Evolutionary conservation across 306 rosid species (phyloP).

Genomic region (Gleditsia sinensis): DNA sequence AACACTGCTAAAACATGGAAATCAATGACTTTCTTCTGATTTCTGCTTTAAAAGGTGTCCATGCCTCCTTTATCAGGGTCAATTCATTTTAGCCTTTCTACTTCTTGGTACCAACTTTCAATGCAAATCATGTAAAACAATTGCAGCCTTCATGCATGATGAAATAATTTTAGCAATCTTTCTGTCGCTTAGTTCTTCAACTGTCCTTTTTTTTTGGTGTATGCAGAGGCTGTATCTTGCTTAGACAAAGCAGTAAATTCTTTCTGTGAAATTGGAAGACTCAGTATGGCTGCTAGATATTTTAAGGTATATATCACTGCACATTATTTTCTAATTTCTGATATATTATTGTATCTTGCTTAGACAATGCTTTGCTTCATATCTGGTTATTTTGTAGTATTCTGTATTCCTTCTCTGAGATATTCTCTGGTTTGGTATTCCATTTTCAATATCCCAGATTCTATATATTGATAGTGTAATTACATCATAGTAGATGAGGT

Average conservation of each 20-base stretch:
- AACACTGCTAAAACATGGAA: not conserved
- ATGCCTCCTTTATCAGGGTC: conserved; percentile 2
- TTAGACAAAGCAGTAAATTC: conserved; percentile 75
- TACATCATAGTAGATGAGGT: not conserved
- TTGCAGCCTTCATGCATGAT: not conserved
- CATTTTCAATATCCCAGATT: not conserved
- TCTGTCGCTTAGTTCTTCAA: not conserved
- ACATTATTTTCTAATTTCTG: no score
- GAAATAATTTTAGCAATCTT: not conserved
- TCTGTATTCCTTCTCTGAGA: conserved; percentile 13
- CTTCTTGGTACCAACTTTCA: conserved; percentile 7
- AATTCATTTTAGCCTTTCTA: not conserved
- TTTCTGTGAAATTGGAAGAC: conserved; percentile 96
- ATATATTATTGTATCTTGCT: no score
- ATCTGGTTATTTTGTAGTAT: not conserved
- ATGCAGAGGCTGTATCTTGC: conserved; percentile 80
- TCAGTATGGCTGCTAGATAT: conserved; percentile 95
- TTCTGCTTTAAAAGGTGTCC: not conserved
- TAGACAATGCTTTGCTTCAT: no score
- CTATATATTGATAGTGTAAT: not conserved
- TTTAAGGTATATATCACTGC: conserved; percentile 60
- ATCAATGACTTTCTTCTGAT: not conserved
- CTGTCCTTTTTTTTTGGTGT: not conserved
- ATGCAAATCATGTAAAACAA: not conserved
- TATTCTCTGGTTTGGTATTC: not conserved